These are phyloP conservation scores for Xylariaceae sp. DNA, from an alignment of 2,329 filamentous ascomycete species.

Conservation along the genomic window DNA sequence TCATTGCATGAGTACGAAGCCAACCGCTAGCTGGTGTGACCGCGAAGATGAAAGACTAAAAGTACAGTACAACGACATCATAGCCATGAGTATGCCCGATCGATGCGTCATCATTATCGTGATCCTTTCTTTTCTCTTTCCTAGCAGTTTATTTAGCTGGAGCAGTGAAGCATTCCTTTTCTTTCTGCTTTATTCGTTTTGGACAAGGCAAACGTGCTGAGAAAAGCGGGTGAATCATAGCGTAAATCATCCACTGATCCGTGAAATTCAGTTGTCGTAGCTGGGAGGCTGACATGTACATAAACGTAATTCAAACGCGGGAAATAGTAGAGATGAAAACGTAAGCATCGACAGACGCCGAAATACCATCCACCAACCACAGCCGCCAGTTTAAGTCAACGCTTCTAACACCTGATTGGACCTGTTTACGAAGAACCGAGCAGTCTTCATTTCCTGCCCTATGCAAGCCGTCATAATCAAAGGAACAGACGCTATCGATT, in stretches of 20 bases:
- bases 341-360: conserved; percentile 4
- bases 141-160: neutral
- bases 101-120: conserved; percentile 7
- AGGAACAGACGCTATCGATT: conserved; percentile 8
- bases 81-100: neutral
- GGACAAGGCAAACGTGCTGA: neutral
- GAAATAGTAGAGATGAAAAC: conserved; percentile 2
- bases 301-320: neutral
- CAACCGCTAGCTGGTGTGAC: neutral
- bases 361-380: conserved; percentile 2
- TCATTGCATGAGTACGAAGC: neutral
- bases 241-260: neutral
- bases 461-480: conserved; percentile 22
- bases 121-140: neutral
- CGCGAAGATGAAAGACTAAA: neutral
- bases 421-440: neutral
- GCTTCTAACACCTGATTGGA: conserved; percentile 8
- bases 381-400: neutral
- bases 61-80: conserved; percentile 11
- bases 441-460: conserved; percentile 2
- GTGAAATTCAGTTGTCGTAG: neutral
- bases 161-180: conserved; percentile 1
- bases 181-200: neutral
- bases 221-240: neutral
- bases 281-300: neutral